Percentiles rank a stretch among this genome's conserved stretches.
Conservation (phyloP, 2,329 filamentous ascomycete genomes). For the Calonectria henricotiae region DNA sequence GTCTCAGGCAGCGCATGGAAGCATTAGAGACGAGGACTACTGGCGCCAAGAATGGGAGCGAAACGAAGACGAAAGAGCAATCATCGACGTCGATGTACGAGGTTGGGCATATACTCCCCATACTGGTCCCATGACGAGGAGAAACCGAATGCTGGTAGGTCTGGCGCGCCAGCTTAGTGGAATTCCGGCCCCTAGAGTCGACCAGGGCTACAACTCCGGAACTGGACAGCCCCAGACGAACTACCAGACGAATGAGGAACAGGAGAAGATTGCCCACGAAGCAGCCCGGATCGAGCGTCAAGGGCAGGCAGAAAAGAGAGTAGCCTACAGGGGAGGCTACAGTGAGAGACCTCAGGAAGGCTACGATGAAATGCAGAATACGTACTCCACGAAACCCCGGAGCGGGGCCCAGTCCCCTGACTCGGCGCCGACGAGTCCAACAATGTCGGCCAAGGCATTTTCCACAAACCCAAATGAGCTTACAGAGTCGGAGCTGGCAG, state of each 20-base stretch:
- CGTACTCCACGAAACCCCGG: slow-evolving; percentile 52
- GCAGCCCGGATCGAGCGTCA: slow-evolving; percentile 83
- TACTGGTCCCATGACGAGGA: slow-evolving; percentile 86
- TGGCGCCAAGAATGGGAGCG: slow-evolving; percentile 86
- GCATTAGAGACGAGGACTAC: slow-evolving; percentile 78
- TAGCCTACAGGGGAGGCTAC: slow-evolving; percentile 81
- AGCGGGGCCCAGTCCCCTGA: slow-evolving; percentile 58
- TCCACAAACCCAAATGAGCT: slow-evolving; percentile 71
- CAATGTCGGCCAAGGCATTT: slow-evolving; percentile 58
- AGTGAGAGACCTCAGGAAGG: slow-evolving; percentile 76
- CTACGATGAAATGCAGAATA: slow-evolving; percentile 57
- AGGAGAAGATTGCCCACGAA: slow-evolving; percentile 80
- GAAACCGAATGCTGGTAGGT: slow-evolving; percentile 89
- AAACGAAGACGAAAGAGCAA: slow-evolving; percentile 85
- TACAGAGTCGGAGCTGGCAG: slow-evolving; percentile 81
- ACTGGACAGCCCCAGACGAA: slow-evolving; percentile 45
- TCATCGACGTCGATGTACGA: slow-evolving; percentile 94
- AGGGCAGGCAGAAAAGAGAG: slow-evolving; percentile 80
- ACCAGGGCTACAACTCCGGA: slow-evolving; percentile 52
- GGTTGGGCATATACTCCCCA: slow-evolving; percentile 96
- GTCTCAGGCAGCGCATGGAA: slow-evolving; percentile 56
- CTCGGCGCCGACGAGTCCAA: slow-evolving; percentile 64
- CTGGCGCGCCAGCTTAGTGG: slow-evolving; percentile 91
- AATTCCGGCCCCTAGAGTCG: slow-evolving; percentile 78
- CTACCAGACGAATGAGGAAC: slow-evolving; percentile 66